Evolutionary conservation across 164 flowering plant genomes (phyloP), one percentile per base, ranked within the genome.

Genomic region (Vitis labrusca): DNA sequence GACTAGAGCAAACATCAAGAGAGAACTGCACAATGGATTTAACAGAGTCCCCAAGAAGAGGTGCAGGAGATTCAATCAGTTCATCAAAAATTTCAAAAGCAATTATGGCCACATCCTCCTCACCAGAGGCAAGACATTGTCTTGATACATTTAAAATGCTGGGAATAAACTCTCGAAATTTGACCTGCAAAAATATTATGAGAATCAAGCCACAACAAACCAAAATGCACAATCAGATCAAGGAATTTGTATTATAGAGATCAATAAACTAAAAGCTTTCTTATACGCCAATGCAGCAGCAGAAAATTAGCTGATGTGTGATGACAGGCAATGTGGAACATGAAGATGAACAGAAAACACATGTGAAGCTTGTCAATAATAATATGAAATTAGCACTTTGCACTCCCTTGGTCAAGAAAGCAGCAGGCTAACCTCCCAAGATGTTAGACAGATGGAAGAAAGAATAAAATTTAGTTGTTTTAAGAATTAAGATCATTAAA

Each of bases 11-110:
- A 83, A 94, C 99, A 78, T 94, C 99, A 84, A 94, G 98, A 74
- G 99, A 91, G 77, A 94, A 94, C 63, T 94, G 95, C 60, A 94
- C 95, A 65, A 94, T 94, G 63, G 97, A 85, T 83, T 80, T 87
- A 19, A 94, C 91, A 67, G 95, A 91, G 37, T 92, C 97, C 66
- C 98, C 98, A 73, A 92, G 97, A 77, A 94, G 91, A 64, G 97
- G 97, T 32, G 97, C 97, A 58, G 98, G 97, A 75, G 98, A 94
- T 76, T 94, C 98, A 75, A 94, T 91, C 50, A 92, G 82, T 82
- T 94, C 99, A 82, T 94, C 99, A 86, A 94, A 94, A 51, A 94
- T 92, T 81, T 94, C 99, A 78, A 94, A 94, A 58, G 99, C 99
- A 80, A 92, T 80, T 55, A 88, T 71, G 51, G 97, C 97, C 73